Base-by-base conservation (phyloP, 129 eudicot species). In the Deinandra increscens region DNA sequence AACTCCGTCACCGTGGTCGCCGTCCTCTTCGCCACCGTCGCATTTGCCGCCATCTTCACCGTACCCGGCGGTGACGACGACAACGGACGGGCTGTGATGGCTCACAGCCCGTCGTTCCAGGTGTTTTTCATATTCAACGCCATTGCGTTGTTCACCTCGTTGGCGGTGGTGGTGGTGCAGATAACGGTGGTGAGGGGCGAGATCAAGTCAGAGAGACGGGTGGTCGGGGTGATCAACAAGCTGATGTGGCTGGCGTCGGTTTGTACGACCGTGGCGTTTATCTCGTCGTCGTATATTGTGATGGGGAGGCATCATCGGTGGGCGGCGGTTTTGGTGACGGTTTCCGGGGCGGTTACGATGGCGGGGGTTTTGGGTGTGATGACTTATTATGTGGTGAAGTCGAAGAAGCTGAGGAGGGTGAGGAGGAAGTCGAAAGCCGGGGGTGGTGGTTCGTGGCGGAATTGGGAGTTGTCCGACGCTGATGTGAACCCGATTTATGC, bases 171-270 rank as follows among this genome's bases (percentile, higher is more conserved):
- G 29, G 87, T 86, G 49, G 93, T 86, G 66, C 90, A 89, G 72
- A 89, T 89, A 4, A 89, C 93, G 9, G 81, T 89, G 75, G 96
- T 89, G 20, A 81, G 90, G 36, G 93, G 90, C 4, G 96, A 89
- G 82, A 80, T 79, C n/a, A 86, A 75, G 26, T 78, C 90, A 0
- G 96, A 86, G 72, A 79, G 90, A 51, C 60, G 85, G 75, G 96
- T 86, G 17, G 89, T 89, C 48, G 90, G 81, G 82, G 93, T 89
- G 87, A 84, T 89, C 48, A 89, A 86, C 56, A 86, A 89, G 78
- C 18, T 89, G 70, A 89, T 89, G 90, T 89, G 96, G 96, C 36
- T 89, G 78, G 96, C 96, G 19, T 72, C 96, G 9, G 89, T 75
- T 29, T 89, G 89, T 73, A 89, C 96, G 14, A 62, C 87, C 5